Conservation (phyloP, 108 stramenopile genomes). For the Stephanodiscus minutulus region DNA sequence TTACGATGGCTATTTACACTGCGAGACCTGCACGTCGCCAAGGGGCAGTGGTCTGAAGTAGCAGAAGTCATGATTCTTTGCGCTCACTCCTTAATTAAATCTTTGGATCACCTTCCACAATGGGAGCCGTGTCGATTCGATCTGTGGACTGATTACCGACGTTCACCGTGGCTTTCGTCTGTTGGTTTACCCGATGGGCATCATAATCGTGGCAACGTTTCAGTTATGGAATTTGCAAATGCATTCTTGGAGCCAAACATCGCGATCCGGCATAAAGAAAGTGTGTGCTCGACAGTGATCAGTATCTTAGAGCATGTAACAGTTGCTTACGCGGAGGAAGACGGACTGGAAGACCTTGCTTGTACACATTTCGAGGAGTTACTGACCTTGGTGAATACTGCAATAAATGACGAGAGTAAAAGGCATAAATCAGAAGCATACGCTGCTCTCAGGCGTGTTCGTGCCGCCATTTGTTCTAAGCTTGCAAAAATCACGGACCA, state of each 20-base stretch:
- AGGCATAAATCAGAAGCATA: conserved; percentile 27
- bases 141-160: conserved; percentile 68
- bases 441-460: conserved; percentile 23
- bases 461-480: conserved; percentile 33
- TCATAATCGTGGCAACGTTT: conserved; percentile 59
- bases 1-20: conserved; percentile 79
- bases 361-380: conserved; percentile 70
- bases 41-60: conserved; percentile 84
- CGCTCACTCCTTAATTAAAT: conserved; percentile 66
- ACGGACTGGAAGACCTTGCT: conserved; percentile 65
- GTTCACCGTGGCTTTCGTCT: conserved; percentile 72
- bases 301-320: conserved; percentile 61
- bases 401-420: conserved; percentile 27
- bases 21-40: conserved; percentile 68
- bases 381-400: conserved; percentile 60
- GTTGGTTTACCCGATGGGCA: conserved; percentile 57
- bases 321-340: conserved; percentile 60
- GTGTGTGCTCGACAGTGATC: conserved; percentile 57
- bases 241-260: conserved; percentile 66
- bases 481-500: conserved; percentile 23
- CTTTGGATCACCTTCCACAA: conserved; percentile 63
- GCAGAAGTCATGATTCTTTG: conserved; percentile 80
- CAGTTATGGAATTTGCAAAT: conserved; percentile 76
- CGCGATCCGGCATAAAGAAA: conserved; percentile 12
- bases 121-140: conserved; percentile 80